phyloP scores from a whole-genome alignment of 1,284 basidiomycete genomes.

The Phaffia rhodozyma region DNA sequence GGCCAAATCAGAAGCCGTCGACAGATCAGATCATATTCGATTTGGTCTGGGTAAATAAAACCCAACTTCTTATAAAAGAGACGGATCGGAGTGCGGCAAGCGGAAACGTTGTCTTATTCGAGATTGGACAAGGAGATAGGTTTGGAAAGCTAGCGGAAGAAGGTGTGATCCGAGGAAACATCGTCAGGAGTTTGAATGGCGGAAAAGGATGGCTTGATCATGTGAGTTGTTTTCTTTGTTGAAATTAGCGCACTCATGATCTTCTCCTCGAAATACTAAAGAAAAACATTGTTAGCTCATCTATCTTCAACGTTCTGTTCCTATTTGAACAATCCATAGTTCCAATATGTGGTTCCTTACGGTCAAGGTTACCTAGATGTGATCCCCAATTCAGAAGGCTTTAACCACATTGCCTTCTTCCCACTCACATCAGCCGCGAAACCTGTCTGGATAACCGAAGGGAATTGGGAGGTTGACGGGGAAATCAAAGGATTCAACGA shows the following conservation, averaged over 20 bases:
- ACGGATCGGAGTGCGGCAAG: conserved; percentile 68
- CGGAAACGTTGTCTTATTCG: conserved; percentile 65
- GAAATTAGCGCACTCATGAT: background rate
- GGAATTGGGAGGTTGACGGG: conserved; percentile 77
- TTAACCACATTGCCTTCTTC: conserved; percentile 80
- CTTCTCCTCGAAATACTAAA: background rate
- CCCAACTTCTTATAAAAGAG: conserved; percentile 69
- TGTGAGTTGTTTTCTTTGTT: conserved; percentile 24
- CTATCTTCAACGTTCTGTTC: background rate
- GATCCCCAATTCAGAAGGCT: conserved; percentile 64
- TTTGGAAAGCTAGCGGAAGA: conserved; percentile 22
- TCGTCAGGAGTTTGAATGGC: conserved; percentile 62
- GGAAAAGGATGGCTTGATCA: conserved; percentile 88
- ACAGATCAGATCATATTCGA: conserved; percentile 65
- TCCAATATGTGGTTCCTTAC: conserved; percentile 8
- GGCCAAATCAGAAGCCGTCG: conserved; percentile 48
- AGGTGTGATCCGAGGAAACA: conserved; percentile 39
- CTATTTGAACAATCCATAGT: background rate
- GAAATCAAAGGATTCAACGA: conserved; percentile 61
- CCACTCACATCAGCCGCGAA: conserved; percentile 53
- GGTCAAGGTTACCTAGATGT: conserved; percentile 67
- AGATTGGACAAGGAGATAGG: conserved; percentile 35
- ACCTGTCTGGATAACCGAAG: conserved; percentile 71
- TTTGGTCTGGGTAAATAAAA: conserved; percentile 62
- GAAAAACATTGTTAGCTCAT: background rate